Evolutionary conservation across 257 asterid species (phyloP), one percentile per base, ranked within the genome.

Genomic region (Primulina eburnea): DNA sequence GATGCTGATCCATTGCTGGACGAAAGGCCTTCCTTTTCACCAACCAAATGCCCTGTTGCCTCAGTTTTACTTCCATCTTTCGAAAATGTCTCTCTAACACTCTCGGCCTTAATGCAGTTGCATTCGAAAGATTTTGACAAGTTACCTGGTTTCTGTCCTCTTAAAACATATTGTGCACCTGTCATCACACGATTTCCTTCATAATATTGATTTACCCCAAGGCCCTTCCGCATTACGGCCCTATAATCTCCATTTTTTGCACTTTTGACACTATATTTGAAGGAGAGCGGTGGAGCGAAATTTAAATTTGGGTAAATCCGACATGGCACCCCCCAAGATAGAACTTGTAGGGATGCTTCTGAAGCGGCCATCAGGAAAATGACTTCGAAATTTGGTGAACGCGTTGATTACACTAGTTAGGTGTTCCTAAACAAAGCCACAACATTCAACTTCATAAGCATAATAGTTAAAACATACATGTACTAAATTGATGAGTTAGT

Each of bases 41-140:
- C 57, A 50, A 65, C 77, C 73, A 74, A 57, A 67, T 43, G 75
- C 14, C 64, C 76, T 58, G 73, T 57, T 20, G 70, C 73, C 55
- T 81, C 79, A 62, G 75, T 82, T 64, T 77, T 68, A 75, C 75
- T 78, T 73, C 64, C 78, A 68, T 73, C 79, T 67, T 78, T 85
- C 28, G 64, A 73, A 74, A 71, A 50, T 69, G 70, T 72, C 76
- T 78, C 87, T 32, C 73, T 77, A 62, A 75, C 62, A 71, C 76
- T 83, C 71, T 88, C 87, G 60, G 85, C 75, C 71, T 71, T 74
- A 53, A 71, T 72, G 77, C 96, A 87, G 72, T 79, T 81, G 87
- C 96, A 85, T 30, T 58, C 56, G 60, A 76, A 80, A 55, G 82
- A 75, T 43, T 71, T 71, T 21, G 53, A 82, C 64, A 69, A 62